Conservation (phyloP, 331 rosid species). For the Malus hybrid region DNA sequence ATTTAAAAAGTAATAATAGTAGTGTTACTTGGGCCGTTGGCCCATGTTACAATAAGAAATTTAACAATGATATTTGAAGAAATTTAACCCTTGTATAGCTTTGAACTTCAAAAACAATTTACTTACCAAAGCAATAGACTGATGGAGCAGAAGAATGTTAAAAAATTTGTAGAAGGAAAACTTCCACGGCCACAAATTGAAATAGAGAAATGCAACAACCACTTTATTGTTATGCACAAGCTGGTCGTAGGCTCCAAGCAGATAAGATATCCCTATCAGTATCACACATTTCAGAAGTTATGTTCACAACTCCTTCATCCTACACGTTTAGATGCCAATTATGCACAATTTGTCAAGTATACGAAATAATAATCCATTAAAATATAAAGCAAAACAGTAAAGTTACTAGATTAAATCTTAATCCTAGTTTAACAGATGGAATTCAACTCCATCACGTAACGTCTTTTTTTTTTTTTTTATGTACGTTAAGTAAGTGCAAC, state of each 20-base stretch:
- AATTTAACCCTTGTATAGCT: too few relatives aligned
- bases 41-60: too few relatives aligned
- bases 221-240: constrained; percentile 36
- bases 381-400: neutral
- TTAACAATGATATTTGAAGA: too few relatives aligned
- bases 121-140: too few relatives aligned
- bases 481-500: too few relatives aligned
- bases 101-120: too few relatives aligned
- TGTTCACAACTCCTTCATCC: constrained; percentile 44
- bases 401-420: neutral
- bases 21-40: too few relatives aligned
- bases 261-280: constrained; percentile 44
- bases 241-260: constrained; percentile 58
- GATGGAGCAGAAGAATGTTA: too few relatives aligned
- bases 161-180: neutral
- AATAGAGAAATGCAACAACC: neutral
- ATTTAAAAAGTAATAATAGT: too few relatives aligned
- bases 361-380: neutral
- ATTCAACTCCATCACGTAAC: too few relatives aligned
- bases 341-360: neutral
- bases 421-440: too few relatives aligned
- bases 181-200: neutral
- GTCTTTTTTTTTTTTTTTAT: too few relatives aligned
- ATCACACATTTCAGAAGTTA: constrained; percentile 58
- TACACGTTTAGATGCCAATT: constrained; percentile 13